These are phyloP conservation scores for Volutella citrinella DNA, from an alignment of 2,329 filamentous ascomycete species.

Conservation along the genomic window DNA sequence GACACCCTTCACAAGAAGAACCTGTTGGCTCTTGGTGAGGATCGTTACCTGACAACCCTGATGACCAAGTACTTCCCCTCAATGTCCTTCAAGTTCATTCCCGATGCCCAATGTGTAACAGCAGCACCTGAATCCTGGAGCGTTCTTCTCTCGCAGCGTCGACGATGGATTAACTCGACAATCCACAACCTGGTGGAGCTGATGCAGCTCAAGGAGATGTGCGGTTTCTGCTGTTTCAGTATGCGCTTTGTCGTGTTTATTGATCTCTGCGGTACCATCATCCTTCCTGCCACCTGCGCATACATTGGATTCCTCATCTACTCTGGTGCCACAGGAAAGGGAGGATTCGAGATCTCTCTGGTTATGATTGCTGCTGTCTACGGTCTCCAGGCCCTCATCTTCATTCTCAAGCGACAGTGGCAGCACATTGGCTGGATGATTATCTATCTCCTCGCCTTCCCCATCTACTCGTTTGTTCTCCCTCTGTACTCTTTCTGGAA, in stretches of 20 bases:
- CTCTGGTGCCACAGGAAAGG: slow-evolving; percentile 62
- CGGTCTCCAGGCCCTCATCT: slow-evolving; percentile 92
- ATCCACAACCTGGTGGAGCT: slow-evolving; percentile 94
- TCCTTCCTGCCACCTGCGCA: slow-evolving; percentile 82
- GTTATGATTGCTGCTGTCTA: slow-evolving; percentile 89
- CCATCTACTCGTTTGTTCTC: slow-evolving; percentile 86
- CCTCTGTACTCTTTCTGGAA: slow-evolving; percentile 99
- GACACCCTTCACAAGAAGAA: slow-evolving; percentile 99
- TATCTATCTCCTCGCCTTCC: slow-evolving; percentile 94
- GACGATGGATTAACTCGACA: slow-evolving; percentile 99
- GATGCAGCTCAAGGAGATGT: slow-evolving; percentile 87
- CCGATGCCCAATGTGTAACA: slow-evolving; percentile 89
- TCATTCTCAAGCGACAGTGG: slow-evolving; percentile 96
- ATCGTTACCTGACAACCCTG: slow-evolving; percentile 93
- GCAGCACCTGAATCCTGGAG: slow-evolving; percentile 93
- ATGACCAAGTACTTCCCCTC: slow-evolving; percentile 97
- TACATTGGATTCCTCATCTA: slow-evolving; percentile 91
- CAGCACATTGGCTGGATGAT: slow-evolving; percentile 99
- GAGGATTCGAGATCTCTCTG: slow-evolving; percentile 85
- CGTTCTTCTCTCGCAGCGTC: slow-evolving; percentile 92
- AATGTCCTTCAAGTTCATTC: slow-evolving; percentile 95
- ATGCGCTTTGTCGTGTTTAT: slow-evolving; percentile 97
- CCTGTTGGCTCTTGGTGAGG: slow-evolving; percentile 86
- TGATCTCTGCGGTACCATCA: slow-evolving; percentile 88
- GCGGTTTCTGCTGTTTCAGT: slow-evolving; percentile 97